Conservation (phyloP, 495 filamentous ascomycete species). For the Sporormia fimetaria region DNA sequence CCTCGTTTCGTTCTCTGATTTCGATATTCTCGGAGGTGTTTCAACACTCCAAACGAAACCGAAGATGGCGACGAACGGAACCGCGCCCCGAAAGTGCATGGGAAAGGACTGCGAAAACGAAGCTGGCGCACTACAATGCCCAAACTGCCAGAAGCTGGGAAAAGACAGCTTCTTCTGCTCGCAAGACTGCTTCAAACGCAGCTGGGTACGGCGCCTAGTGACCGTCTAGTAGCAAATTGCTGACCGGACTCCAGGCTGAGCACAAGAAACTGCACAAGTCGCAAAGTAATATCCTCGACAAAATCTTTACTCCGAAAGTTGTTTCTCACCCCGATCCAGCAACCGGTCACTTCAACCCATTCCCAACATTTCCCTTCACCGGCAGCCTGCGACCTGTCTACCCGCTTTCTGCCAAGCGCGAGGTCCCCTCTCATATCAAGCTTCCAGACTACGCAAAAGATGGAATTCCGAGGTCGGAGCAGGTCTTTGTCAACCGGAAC, state of each 20-base stretch:
- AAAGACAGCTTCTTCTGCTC: conserved; percentile 94
- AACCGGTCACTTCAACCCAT: conserved; percentile 79
- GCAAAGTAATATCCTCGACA: conserved; percentile 63
- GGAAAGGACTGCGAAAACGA: conserved; percentile 75
- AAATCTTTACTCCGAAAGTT: conserved; percentile 57
- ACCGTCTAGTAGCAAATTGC: conserved; percentile 23
- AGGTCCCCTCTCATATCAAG: conserved; percentile 68
- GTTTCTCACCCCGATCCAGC: conserved; percentile 85
- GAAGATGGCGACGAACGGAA: conserved; percentile 12
- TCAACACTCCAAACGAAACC: not conserved
- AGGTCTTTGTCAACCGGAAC: conserved; percentile 53
- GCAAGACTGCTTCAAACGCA: conserved; percentile 97
- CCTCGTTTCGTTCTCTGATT: not conserved
- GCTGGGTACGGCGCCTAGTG: conserved; percentile 62
- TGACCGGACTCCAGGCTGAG: conserved; percentile 42
- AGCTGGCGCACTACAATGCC: conserved; percentile 77
- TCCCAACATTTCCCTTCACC: conserved; percentile 72
- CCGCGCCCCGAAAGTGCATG: conserved; percentile 52
- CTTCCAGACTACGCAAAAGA: conserved; percentile 75
- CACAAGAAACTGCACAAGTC: conserved; percentile 82
- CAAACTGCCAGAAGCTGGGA: conserved; percentile 80
- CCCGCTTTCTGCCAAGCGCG: conserved; percentile 63
- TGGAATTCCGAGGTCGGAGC: conserved; percentile 73
- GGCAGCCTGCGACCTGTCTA: conserved; percentile 78
- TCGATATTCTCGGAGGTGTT: not conserved